Evolutionary conservation across 169 alveolate genomes (phyloP).

Genomic region (Plasmodium gonderi): DNA sequence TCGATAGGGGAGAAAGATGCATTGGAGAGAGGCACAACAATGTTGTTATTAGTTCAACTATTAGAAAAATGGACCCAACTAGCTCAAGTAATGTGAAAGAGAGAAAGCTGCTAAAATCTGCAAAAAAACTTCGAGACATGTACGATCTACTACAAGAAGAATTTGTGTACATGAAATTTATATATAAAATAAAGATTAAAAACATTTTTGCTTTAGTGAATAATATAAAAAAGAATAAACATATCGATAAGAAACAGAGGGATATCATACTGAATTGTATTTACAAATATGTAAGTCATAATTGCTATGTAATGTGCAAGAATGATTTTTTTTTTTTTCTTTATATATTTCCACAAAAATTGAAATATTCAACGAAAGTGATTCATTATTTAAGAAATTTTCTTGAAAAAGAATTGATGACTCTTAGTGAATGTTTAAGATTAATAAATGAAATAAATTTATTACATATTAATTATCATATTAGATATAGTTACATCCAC

Average conservation of each 20-base stretch:
- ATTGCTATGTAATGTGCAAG: slow-evolving; percentile 12
- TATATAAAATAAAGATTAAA: slow-evolving; percentile 40
- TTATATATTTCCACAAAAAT: slow-evolving; percentile 29
- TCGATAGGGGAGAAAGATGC: background rate
- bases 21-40: too few species aligned
- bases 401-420: background rate
- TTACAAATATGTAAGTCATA: slow-evolving; percentile 28
- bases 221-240: slow-evolving; percentile 37
- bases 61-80: background rate
- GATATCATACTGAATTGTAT: slow-evolving; percentile 22
- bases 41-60: too few species aligned
- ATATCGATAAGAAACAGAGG: slow-evolving; percentile 8
- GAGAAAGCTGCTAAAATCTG: background rate
- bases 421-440: background rate
- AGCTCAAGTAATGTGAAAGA: background rate
- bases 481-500: slow-evolving; percentile 3
- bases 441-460: slow-evolving; percentile 19
- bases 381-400: background rate
- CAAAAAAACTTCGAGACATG: slow-evolving; percentile 2
- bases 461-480: background rate
- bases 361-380: slow-evolving; percentile 15
- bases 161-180: slow-evolving; percentile 38
- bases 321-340: slow-evolving; percentile 29
- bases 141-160: slow-evolving; percentile 40
- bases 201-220: slow-evolving; percentile 26